Conservation (phyloP, 805 yeast genomes). For the Myxozyma vanderwaltii region DNA sequence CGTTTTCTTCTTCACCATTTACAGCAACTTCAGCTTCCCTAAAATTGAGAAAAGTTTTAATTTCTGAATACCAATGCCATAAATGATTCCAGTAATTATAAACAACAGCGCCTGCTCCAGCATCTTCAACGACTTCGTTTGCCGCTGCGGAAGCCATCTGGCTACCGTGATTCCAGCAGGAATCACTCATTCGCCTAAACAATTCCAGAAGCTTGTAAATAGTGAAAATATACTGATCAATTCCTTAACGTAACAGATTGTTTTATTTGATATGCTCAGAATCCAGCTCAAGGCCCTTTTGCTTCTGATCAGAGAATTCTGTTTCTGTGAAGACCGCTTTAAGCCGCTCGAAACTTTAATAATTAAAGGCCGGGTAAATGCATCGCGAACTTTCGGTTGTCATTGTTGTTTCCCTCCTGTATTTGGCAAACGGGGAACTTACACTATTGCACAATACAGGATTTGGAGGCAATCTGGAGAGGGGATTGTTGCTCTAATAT, state of each 20-base stretch:
- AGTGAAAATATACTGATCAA: not conserved
- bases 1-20: not conserved
- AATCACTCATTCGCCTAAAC: conserved; percentile 9
- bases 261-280: no score
- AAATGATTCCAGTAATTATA: conserved; percentile 1
- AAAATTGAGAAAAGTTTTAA: not conserved
- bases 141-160: not conserved
- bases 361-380: no score
- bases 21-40: not conserved
- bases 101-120: not conserved
- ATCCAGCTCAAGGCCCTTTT: no score
- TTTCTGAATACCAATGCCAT: not conserved
- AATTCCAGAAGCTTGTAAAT: not conserved
- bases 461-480: no score
- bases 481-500: no score
- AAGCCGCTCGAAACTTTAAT: not conserved
- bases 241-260: no score
- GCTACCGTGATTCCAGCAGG: conserved; percentile 4
- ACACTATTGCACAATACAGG: no score
- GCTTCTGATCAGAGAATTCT: no score
- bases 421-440: no score
- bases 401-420: no score
- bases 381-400: no score
- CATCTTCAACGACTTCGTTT: not conserved
- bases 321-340: not conserved